Percentiles rank a stretch among this genome's conserved stretches.
Conservation (phyloP, 2,329 filamentous ascomycete genomes). For the Bipolaris victoriae region DNA sequence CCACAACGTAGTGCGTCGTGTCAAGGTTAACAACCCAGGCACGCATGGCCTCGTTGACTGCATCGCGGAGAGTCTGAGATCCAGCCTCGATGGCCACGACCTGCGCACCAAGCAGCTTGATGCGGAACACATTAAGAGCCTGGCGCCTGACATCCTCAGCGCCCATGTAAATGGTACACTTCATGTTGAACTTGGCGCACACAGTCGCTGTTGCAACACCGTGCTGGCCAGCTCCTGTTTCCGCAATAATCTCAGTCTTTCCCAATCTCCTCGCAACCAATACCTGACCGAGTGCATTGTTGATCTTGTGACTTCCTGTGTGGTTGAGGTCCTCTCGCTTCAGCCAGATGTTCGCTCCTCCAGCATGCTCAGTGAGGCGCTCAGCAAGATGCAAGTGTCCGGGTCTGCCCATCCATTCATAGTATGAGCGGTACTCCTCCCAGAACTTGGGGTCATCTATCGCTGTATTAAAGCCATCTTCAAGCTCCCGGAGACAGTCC, state of each 20-base stretch:
- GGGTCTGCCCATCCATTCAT: slow-evolving; percentile 95
- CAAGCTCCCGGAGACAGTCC: slow-evolving; percentile 91
- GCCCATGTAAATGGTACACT: slow-evolving; percentile 98
- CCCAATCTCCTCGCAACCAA: slow-evolving; percentile 83
- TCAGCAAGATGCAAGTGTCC: slow-evolving; percentile 90
- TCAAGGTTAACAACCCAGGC: slow-evolving; percentile 92
- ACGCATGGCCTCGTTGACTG: slow-evolving; percentile 93
- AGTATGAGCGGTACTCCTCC: slow-evolving; percentile 95
- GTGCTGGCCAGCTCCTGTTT: slow-evolving; percentile 96
- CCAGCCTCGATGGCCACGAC: slow-evolving; percentile 94
- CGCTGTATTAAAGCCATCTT: slow-evolving; percentile 87
- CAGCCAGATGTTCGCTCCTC: slow-evolving; percentile 94
- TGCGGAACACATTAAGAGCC: slow-evolving; percentile 97
- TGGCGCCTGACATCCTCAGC: slow-evolving; percentile 96
- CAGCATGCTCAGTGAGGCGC: slow-evolving; percentile 84
- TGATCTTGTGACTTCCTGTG: slow-evolving; percentile 98
- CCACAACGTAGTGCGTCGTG: slow-evolving; percentile 97
- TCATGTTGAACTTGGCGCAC: slow-evolving; percentile 97
- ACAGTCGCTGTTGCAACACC: slow-evolving; percentile 97
- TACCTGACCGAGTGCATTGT: slow-evolving; percentile 94
- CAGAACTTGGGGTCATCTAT: slow-evolving; percentile 90
- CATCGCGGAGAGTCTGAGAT: slow-evolving; percentile 65
- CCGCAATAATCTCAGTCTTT: slow-evolving; percentile 96
- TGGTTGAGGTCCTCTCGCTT: slow-evolving; percentile 98
- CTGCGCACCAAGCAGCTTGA: slow-evolving; percentile 91